These are phyloP conservation scores for Mortierella polycephala DNA, from an alignment of 371 early-diverging fungal genomes.

Conservation along the genomic window DNA sequence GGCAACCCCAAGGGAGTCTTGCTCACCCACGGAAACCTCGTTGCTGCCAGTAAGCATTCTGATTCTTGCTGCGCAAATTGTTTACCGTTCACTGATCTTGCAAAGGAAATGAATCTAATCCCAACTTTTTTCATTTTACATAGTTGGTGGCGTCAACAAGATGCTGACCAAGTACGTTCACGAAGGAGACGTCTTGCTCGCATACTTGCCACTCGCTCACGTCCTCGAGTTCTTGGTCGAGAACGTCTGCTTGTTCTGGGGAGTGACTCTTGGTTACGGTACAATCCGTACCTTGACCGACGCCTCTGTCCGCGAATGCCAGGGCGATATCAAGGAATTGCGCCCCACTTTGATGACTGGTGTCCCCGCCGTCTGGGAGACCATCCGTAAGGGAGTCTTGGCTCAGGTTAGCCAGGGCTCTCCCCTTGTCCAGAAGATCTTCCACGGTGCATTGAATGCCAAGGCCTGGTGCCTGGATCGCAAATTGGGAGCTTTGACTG, in stretches of 20 bases:
- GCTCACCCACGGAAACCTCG: conserved; percentile 87
- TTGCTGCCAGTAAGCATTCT: conserved; percentile 69
- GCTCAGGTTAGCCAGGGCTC: conserved; percentile 74
- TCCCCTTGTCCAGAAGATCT: conserved; percentile 76
- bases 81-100: not conserved
- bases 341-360: conserved; percentile 94
- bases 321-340: conserved; percentile 94
- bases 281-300: conserved; percentile 88
- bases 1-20: conserved; percentile 94
- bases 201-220: conserved; percentile 97
- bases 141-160: conserved; percentile 71
- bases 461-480: conserved; percentile 78
- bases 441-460: conserved; percentile 77
- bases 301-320: conserved; percentile 90
- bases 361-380: conserved; percentile 94
- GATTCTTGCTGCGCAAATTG: not conserved
- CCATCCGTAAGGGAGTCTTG: conserved; percentile 88
- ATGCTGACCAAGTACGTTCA: conserved; percentile 60
- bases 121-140: conserved; percentile 6
- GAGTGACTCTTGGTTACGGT: conserved; percentile 91
- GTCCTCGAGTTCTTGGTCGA: conserved; percentile 90
- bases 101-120: conserved; percentile 8
- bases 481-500: conserved; percentile 57
- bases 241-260: conserved; percentile 76
- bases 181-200: conserved; percentile 76